Evolutionary conservation across 768 basidiomycete species (phyloP).

Genomic region (Obba rivulosa): DNA sequence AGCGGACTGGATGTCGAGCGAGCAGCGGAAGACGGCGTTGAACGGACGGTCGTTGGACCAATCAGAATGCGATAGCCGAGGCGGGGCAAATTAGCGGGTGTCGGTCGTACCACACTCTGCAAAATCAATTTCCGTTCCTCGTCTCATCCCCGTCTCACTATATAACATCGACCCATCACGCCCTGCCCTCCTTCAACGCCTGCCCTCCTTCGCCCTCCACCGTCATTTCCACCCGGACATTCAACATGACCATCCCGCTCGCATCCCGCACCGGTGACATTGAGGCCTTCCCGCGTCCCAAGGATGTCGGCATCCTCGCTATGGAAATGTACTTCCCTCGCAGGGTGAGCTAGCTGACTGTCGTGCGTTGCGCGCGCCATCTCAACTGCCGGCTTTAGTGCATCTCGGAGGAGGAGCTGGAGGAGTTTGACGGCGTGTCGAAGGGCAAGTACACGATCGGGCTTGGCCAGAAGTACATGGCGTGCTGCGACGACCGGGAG

Average conservation of each 20-base stretch:
- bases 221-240: not conserved
- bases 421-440: conserved; percentile 89
- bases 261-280: conserved; percentile 18
- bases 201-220: not conserved
- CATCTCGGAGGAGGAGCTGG: conserved; percentile 92
- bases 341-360: conserved; percentile 48
- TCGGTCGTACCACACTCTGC: conserved; percentile 23
- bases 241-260: conserved; percentile 23
- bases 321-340: conserved; percentile 95
- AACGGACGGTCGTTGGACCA: not conserved
- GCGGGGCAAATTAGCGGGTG: not conserved
- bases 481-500: conserved; percentile 96
- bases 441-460: conserved; percentile 99
- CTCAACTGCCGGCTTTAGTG: conserved; percentile 43
- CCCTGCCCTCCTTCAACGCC: conserved; percentile 5
- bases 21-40: no score
- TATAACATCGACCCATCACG: conserved; percentile 9
- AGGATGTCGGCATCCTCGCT: conserved; percentile 91
- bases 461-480: conserved; percentile 97
- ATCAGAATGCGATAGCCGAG: not conserved
- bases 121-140: conserved; percentile 21
- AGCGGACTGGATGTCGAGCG: no score
- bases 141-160: conserved; percentile 20
- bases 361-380: conserved; percentile 8
- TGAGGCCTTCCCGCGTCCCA: conserved; percentile 50